Percentiles rank a stretch among this genome's conserved stretches.
Evolutionary conservation across 1,284 basidiomycete species (phyloP).

Genomic region (Cryptococcus sp.): DNA sequence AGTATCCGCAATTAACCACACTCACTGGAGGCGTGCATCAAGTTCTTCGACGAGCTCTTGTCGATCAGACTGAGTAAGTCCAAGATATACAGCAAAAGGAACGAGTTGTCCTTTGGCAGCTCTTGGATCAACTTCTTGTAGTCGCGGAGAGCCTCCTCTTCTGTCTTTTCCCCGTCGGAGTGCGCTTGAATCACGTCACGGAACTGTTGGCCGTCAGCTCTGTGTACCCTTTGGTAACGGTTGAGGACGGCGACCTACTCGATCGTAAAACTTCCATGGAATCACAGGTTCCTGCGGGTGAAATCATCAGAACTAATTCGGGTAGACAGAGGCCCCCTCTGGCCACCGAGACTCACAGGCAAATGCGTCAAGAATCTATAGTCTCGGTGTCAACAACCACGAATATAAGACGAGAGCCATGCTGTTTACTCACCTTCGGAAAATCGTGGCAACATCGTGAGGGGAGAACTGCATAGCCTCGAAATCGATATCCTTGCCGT

Average conservation of each 20-base stretch:
- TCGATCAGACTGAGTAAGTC: constrained; percentile 94
- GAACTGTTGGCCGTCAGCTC: constrained; percentile 57
- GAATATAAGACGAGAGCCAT: not conserved
- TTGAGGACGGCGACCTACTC: constrained; percentile 56
- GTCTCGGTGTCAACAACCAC: constrained; percentile 6
- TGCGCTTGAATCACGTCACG: constrained; percentile 62
- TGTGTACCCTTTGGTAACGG: not conserved
- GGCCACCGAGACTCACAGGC: constrained; percentile 63
- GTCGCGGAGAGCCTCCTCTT: constrained; percentile 64
- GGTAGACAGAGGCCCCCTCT: not conserved
- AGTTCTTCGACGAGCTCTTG: constrained; percentile 81
- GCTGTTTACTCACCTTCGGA: constrained; percentile 64
- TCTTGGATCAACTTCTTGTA: constrained; percentile 82
- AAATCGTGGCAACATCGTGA: constrained; percentile 95
- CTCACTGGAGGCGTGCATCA: constrained; percentile 92
- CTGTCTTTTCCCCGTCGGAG: constrained; percentile 37
- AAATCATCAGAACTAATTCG: not conserved
- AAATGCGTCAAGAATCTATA: constrained; percentile 80
- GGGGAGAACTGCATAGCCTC: constrained; percentile 76
- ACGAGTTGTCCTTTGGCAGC: constrained; percentile 85
- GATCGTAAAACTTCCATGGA: constrained; percentile 64
- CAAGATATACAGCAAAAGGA: constrained; percentile 90
- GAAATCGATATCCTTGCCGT: constrained; percentile 92
- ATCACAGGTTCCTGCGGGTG: constrained; percentile 38
- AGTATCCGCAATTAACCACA: constrained; percentile 2